Evolutionary conservation across 2,329 filamentous ascomycete genomes (phyloP).

Genomic region (Beauveria bassiana): DNA sequence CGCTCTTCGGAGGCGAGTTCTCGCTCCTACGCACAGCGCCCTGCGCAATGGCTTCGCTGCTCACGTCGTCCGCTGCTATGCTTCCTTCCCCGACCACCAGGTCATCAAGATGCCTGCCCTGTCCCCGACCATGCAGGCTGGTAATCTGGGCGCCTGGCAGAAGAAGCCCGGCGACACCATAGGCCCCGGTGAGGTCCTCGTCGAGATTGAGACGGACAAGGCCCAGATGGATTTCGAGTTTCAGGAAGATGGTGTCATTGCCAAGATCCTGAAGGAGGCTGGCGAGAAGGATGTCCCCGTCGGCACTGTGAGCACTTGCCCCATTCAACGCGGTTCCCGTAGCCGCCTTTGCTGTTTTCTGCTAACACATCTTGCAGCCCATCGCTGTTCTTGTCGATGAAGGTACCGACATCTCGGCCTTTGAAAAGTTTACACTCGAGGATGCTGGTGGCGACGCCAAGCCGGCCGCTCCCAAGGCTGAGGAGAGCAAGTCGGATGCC

Average conservation of each 20-base stretch:
- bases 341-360: background rate
- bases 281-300: conserved; percentile 92
- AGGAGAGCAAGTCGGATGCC: conserved; percentile 59
- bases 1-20: conserved; percentile 54
- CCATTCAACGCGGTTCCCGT: background rate
- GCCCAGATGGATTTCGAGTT: conserved; percentile 99
- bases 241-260: conserved; percentile 93
- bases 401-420: conserved; percentile 76
- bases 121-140: conserved; percentile 93
- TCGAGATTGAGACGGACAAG: conserved; percentile 99
- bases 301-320: conserved; percentile 65
- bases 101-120: conserved; percentile 97
- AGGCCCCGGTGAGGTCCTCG: conserved; percentile 85
- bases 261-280: conserved; percentile 86
- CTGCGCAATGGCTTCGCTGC: conserved; percentile 44
- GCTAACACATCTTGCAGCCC: conserved; percentile 49
- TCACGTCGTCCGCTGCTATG: conserved; percentile 58
- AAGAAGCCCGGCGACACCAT: conserved; percentile 90
- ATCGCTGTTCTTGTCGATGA: conserved; percentile 95
- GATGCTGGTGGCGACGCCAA: conserved; percentile 81
- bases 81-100: conserved; percentile 87
- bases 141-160: conserved; percentile 96
- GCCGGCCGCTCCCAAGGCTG: conserved; percentile 56
- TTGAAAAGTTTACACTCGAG: conserved; percentile 78
- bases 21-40: conserved; percentile 42